Base-by-base conservation (phyloP, 139 green algal genomes). In the Chlamydomonas sp. region DNA sequence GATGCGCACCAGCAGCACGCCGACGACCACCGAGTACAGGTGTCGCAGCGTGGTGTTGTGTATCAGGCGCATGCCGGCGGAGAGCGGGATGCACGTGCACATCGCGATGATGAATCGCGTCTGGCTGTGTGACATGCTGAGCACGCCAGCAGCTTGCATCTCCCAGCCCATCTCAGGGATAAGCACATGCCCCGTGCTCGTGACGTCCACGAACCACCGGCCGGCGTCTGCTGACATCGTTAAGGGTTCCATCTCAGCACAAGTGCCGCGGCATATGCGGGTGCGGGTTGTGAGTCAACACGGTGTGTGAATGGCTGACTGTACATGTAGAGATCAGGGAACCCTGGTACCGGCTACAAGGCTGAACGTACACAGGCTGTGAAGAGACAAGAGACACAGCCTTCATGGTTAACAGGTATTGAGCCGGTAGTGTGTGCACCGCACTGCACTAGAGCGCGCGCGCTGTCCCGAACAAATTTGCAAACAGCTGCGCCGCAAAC, bases 401-500 rank as follows among this genome's bases (percentile, higher is more conserved):
- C n/a, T n/a, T n/a, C n/a, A n/a, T n/a, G n/a, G n/a, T n/a, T n/a
- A n/a, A n/a, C n/a, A n/a, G n/a, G n/a, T n/a, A n/a, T n/a, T n/a
- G n/a, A n/a, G n/a, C n/a, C n/a, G n/a, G n/a, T n/a, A n/a, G n/a
- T n/a, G n/a, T n/a, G n/a, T n/a, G n/a, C n/a, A n/a, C n/a, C n/a
- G n/a, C n/a, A n/a, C n/a, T n/a, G n/a, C n/a, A n/a, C n/a, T n/a
- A n/a, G n/a, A n/a, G 39, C 39, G 39, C 39, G 10, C 39, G 10
- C 8, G 39, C 8, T 13, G 39, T 50, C 20, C 85, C 86, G 74
- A 96, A 96, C n/a, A 97, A 73, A 71, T 92, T 91, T 34, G 61
- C 58, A 48, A 96, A 96, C 31, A 96, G 75, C 67, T 90, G 78
- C 0, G 79, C 65, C 1, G 88, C 80, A 58, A 88, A 88, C 37